These are phyloP conservation scores for Boletus rubroflammeus DNA, from an alignment of 768 basidiomycete genomes.

Conservation along the genomic window DNA sequence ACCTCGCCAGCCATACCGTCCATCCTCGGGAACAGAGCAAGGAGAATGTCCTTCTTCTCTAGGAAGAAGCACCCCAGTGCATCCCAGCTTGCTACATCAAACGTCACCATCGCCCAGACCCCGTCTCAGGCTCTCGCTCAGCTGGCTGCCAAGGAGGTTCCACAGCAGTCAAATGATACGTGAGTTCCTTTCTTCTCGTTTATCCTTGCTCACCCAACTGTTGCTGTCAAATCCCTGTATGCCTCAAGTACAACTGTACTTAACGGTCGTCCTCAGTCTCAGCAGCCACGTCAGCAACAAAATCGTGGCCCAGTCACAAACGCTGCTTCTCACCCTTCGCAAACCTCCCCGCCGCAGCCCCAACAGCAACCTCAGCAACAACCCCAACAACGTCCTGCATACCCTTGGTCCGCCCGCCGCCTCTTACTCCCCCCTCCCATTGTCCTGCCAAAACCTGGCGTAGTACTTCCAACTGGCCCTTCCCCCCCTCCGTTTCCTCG, in stretches of 20 bases:
- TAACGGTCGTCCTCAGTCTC: constrained; percentile 27
- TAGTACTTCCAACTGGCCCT: constrained; percentile 58
- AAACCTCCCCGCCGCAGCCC: constrained; percentile 32
- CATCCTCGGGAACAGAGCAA: constrained; percentile 52
- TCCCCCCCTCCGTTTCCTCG: constrained; percentile 93
- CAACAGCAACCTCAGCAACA: constrained; percentile 31
- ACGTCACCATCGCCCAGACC: constrained; percentile 58
- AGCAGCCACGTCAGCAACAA: constrained; percentile 37
- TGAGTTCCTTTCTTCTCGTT: constrained; percentile 27
- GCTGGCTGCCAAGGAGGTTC: constrained; percentile 35
- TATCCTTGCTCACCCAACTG: constrained; percentile 1
- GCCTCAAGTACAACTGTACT: constrained; percentile 13
- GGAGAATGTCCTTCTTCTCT: constrained; percentile 93
- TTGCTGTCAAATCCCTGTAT: background rate
- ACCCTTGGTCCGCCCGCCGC: constrained; percentile 80
- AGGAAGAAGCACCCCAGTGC: constrained; percentile 73
- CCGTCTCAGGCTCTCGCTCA: constrained; percentile 69
- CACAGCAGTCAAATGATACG: constrained; percentile 33
- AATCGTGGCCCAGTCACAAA: constrained; percentile 34
- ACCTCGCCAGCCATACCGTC: constrained; percentile 60
- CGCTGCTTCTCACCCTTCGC: constrained; percentile 26
- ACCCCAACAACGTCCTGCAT: constrained; percentile 54
- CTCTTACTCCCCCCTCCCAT: constrained; percentile 67
- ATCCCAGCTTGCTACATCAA: constrained; percentile 39
- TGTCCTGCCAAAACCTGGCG: constrained; percentile 59